phyloP scores from a whole-genome alignment of 2,329 filamentous ascomycete species.

The Basipetospora sp. region DNA sequence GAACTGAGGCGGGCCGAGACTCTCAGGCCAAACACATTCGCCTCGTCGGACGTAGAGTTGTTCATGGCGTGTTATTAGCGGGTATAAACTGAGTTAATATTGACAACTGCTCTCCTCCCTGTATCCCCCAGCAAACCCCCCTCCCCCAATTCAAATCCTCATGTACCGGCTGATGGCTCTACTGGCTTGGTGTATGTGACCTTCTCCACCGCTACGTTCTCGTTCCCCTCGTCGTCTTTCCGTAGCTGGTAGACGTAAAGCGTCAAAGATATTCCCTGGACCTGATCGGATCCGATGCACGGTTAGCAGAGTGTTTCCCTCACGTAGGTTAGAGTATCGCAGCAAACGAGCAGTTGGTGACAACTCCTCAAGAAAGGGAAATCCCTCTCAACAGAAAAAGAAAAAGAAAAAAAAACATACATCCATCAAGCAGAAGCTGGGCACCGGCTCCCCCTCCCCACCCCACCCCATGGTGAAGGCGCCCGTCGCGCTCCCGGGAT shows the following conservation, averaged over 20 bases:
- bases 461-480: constrained; percentile 45
- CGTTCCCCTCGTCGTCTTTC: constrained; percentile 60
- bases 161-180: constrained; percentile 32
- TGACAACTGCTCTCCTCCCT: neutral
- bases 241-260: constrained; percentile 84
- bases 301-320: no score
- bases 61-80: neutral
- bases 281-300: constrained; percentile 34
- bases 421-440: constrained; percentile 96
- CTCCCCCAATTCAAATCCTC: neutral
- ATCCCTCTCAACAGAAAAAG: no score
- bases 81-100: constrained; percentile 3
- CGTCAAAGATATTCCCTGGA: constrained; percentile 89
- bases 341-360: neutral
- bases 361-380: no score
- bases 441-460: constrained; percentile 52
- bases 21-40: neutral
- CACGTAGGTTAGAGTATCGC: no score
- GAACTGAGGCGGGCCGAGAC: no score
- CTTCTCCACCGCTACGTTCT: constrained; percentile 73
- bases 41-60: neutral
- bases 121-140: neutral
- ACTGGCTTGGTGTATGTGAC: constrained; percentile 72
- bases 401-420: constrained; percentile 27
- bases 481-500: constrained; percentile 52